A percentile compares a stretch with the other conserved stretches of the same genome.
Conservation (phyloP, 306 rosid species). For the Nissolia schottii region DNA sequence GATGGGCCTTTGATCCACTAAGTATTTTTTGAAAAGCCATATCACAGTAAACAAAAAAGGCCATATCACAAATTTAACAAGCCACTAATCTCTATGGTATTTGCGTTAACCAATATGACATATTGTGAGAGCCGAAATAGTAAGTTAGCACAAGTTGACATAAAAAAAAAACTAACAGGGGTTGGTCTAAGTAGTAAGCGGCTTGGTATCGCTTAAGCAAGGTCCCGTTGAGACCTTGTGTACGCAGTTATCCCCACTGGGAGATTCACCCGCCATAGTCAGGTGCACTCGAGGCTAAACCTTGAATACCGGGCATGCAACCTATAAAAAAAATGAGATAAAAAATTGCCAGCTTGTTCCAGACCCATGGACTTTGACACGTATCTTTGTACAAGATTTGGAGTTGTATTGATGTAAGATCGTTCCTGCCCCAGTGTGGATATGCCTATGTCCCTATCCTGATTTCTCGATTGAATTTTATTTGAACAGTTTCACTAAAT, state of each 20-base stretch:
- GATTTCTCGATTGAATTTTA: neutral
- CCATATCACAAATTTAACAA: too few species aligned
- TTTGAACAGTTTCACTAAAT: neutral
- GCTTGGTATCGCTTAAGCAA: too few species aligned
- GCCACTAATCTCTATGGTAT: neutral
- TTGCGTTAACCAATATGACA: neutral
- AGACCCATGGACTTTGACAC: slow-evolving; percentile 17
- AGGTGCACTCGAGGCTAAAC: too few species aligned
- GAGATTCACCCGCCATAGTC: too few species aligned
- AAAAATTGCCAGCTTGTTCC: slow-evolving; percentile 33
- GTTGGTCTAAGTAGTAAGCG: too few species aligned
- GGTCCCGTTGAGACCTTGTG: too few species aligned
- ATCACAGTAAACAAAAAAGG: too few species aligned
- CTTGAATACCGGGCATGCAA: too few species aligned
- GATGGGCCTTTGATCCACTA: neutral
- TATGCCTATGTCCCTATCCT: slow-evolving; percentile 18
- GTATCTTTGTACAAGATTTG: neutral
- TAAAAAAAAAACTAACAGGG: too few species aligned
- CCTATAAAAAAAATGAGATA: too few species aligned
- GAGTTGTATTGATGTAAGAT: neutral
- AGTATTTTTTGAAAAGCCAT: neutral
- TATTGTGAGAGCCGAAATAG: neutral
- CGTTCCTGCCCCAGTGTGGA: neutral
- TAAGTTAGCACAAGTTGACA: neutral
- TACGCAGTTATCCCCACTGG: too few species aligned